Base-by-base conservation (phyloP, 805 yeast genomes). In the Komagataella mondaviorum region DNA sequence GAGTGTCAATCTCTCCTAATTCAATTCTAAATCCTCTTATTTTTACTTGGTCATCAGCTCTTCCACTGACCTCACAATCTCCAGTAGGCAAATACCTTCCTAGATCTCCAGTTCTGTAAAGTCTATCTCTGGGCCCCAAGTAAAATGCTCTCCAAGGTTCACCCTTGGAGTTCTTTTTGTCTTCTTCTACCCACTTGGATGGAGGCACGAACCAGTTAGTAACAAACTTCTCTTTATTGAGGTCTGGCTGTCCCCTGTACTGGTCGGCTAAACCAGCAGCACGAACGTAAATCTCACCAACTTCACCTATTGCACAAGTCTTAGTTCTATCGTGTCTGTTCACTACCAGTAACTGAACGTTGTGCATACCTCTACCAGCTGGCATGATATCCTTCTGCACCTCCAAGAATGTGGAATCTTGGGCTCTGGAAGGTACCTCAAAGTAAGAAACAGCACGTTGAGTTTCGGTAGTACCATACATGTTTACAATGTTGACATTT, bases 381-480 rank as follows among this genome's bases (percentile, higher is more conserved):
- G 99, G 98, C 85, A 93, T 89, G 51, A 88, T 85, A 60, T 93
- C 98, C 68, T 95, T 93, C 70, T 88, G 85, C 49, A 83, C 76
- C 62, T 81, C 83, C 63, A 93, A 74, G 66, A 86, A 90, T 22
- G 77, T 69, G 22, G 91, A 76, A 64, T 90, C 89, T 47, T 74
- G 63, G 20, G 75, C 63, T 57, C 88, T 75, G 24, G 95, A 80
- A 46, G 87, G 81, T 55, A 95, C 91, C 65, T 88, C 95, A 69
- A 80, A 95, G 69, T 79, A 93, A 0, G 98, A 90, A 23, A 93
- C 99, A 1, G 99, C 93, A 64, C 99, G 80, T 73, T 95, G 99
- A 14, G 99, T 93, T 68, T 93, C 99, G 8, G 99, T 93, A 45
- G 99, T 93, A 62, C 99, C 99, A 66, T 93, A 93, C 99, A 93